Evolutionary conservation across 345 rosid species (phyloP).

Genomic region (Psidium guajava): DNA sequence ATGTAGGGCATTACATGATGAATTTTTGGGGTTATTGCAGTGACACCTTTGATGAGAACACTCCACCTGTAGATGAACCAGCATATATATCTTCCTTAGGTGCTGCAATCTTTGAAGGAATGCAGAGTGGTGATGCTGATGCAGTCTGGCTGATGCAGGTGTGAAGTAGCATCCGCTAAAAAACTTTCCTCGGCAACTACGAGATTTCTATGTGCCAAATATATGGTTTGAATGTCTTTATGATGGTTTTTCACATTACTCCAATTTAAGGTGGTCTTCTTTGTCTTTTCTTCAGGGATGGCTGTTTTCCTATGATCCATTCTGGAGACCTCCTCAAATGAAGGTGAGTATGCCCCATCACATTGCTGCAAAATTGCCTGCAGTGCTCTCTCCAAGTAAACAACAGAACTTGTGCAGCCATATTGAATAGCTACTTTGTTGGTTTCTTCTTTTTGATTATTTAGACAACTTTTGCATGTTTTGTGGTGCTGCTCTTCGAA

Average conservation of each 20-base stretch:
- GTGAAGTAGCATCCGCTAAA: background rate
- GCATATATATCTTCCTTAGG: constrained; percentile 59
- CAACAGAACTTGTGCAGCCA: background rate
- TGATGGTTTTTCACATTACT: background rate
- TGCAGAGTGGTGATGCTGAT: constrained; percentile 56
- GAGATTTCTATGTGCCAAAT: background rate
- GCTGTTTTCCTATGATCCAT: constrained; percentile 70
- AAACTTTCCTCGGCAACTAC: background rate
- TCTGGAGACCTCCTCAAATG: constrained; percentile 74
- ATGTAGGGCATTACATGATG: background rate
- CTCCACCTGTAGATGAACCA: constrained; percentile 61
- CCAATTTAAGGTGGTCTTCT: background rate
- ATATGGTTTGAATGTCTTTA: background rate
- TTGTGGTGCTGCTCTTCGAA: background rate
- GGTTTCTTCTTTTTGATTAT: background rate
- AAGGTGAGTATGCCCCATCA: constrained; percentile 28
- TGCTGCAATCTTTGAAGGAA: constrained; percentile 53
- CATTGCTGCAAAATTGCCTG: background rate
- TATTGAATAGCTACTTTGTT: background rate
- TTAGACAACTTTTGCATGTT: background rate
- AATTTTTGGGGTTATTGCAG: constrained; percentile 16
- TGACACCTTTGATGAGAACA: constrained; percentile 74
- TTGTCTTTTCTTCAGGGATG: constrained; percentile 35
- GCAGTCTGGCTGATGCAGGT: constrained; percentile 83
- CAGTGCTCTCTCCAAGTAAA: background rate